phyloP scores from a whole-genome alignment of 106 monocot genomes.

The Acorus calamus region DNA sequence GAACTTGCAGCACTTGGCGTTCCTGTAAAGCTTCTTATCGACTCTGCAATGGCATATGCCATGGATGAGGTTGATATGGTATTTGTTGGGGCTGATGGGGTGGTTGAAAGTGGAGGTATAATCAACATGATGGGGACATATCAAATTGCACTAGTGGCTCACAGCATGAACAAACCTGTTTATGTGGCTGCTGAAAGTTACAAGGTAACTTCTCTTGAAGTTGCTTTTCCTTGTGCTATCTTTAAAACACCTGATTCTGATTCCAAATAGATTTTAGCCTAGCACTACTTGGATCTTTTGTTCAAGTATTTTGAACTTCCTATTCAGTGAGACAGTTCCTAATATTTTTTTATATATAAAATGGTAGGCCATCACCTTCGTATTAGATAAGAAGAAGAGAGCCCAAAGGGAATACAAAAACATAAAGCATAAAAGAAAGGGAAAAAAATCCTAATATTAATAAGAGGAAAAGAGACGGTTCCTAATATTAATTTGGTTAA shows the following conservation, averaged over 20 bases:
- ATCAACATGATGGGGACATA: conserved; percentile 99
- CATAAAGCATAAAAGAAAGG: too few relatives aligned
- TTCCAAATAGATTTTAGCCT: too few relatives aligned
- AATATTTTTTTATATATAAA: too few relatives aligned
- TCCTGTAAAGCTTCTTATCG: conserved; percentile 80
- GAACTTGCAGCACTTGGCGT: conserved; percentile 61
- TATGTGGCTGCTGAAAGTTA: conserved; percentile 99
- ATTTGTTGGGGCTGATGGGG: conserved; percentile 88
- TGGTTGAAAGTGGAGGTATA: conserved; percentile 94
- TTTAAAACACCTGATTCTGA: background rate
- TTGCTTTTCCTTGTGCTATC: background rate
- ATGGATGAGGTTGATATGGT: conserved; percentile 98
- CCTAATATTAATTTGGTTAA: too few relatives aligned
- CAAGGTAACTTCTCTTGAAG: conserved; percentile 33
- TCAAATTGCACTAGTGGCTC: conserved; percentile 87
- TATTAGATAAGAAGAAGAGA: too few relatives aligned
- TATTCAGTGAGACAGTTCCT: too few relatives aligned
- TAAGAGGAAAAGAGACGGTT: too few relatives aligned
- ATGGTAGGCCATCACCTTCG: too few relatives aligned
- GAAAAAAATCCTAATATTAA: too few relatives aligned
- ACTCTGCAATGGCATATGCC: conserved; percentile 81
- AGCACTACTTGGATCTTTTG: background rate
- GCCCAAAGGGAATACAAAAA: too few relatives aligned
- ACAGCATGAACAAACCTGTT: conserved; percentile 91
- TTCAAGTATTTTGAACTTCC: background rate